Evolutionary conservation across 78 protist species (phyloP).

Genomic region (Chrysochromulina parva): DNA sequence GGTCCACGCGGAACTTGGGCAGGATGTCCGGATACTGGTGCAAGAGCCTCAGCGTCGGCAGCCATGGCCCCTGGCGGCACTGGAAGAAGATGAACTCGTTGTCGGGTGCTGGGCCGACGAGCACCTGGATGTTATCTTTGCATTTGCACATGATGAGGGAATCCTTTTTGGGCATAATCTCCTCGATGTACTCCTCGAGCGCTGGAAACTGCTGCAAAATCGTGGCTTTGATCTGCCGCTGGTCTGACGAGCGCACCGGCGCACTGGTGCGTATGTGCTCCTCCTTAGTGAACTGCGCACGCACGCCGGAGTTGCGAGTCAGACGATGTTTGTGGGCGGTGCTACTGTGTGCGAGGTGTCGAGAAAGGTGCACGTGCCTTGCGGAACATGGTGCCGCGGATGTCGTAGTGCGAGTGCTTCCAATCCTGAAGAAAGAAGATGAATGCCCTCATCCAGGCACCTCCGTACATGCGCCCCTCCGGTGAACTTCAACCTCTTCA

Average conservation of each 20-base stretch:
- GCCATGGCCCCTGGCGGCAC: constrained; percentile 57
- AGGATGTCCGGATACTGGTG: constrained; percentile 74
- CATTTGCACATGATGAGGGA: constrained; percentile 64
- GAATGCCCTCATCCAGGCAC: too few relatives aligned
- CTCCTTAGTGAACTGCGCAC: neutral
- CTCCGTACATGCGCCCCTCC: too few relatives aligned
- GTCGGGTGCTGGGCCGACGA: neutral
- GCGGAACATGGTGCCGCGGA: too few relatives aligned
- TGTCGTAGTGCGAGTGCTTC: too few relatives aligned
- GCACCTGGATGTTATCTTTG: constrained; percentile 15
- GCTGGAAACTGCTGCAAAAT: constrained; percentile 61
- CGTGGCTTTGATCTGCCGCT: constrained; percentile 50
- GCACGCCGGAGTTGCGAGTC: too few relatives aligned
- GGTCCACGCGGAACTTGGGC: constrained; percentile 65
- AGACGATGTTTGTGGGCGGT: too few relatives aligned
- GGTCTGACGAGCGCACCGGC: constrained; percentile 61
- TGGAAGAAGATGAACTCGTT: constrained; percentile 58
- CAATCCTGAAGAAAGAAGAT: too few relatives aligned
- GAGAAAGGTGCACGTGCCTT: too few relatives aligned
- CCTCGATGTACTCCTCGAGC: constrained; percentile 58
- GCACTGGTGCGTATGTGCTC: neutral
- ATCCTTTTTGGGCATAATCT: constrained; percentile 66
- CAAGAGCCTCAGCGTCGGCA: constrained; percentile 69
- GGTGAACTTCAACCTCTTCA: too few relatives aligned
- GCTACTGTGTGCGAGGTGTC: too few relatives aligned